These are phyloP conservation scores for Bacidia gigantensis DNA, from an alignment of 495 filamentous ascomycete species.

Conservation along the genomic window DNA sequence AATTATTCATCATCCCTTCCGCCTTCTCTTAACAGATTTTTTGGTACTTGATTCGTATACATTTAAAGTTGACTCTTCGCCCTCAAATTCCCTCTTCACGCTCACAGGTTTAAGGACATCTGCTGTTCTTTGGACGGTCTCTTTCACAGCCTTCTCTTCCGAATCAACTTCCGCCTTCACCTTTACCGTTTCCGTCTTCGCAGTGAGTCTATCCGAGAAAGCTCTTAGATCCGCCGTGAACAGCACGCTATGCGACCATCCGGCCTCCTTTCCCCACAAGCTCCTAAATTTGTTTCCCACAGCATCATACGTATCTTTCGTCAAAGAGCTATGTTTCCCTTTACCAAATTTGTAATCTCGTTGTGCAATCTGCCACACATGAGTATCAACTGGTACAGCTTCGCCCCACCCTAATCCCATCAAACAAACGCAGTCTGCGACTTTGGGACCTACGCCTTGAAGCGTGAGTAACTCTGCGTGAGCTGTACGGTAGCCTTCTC, in stretches of 20 bases:
- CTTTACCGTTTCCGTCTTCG: constrained; percentile 37
- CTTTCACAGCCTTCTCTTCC: constrained; percentile 18
- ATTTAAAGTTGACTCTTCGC: constrained; percentile 17
- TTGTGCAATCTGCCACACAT: constrained; percentile 97
- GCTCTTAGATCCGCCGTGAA: constrained; percentile 88
- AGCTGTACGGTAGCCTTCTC: constrained; percentile 61
- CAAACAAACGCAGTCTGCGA: constrained; percentile 89
- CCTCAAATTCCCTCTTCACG: constrained; percentile 24
- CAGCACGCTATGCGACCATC: constrained; percentile 94
- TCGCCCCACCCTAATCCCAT: constrained; percentile 98
- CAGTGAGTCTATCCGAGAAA: constrained; percentile 46
- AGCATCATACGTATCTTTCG: constrained; percentile 75
- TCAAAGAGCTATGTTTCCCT: constrained; percentile 70
- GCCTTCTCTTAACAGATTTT: constrained; percentile 12
- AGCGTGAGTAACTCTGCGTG: constrained; percentile 68
- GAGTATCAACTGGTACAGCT: constrained; percentile 89
- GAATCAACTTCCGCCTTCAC: constrained; percentile 23
- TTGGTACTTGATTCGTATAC: constrained; percentile 12
- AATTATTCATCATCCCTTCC: constrained; percentile 2
- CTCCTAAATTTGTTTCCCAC: constrained; percentile 80
- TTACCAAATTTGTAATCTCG: constrained; percentile 89
- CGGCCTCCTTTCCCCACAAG: constrained; percentile 87
- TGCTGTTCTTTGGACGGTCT: constrained; percentile 13
- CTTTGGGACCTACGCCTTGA: constrained; percentile 87
- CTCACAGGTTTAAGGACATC: constrained; percentile 11